Conservation (phyloP, 345 rosid species). For the Acer campestre region DNA sequence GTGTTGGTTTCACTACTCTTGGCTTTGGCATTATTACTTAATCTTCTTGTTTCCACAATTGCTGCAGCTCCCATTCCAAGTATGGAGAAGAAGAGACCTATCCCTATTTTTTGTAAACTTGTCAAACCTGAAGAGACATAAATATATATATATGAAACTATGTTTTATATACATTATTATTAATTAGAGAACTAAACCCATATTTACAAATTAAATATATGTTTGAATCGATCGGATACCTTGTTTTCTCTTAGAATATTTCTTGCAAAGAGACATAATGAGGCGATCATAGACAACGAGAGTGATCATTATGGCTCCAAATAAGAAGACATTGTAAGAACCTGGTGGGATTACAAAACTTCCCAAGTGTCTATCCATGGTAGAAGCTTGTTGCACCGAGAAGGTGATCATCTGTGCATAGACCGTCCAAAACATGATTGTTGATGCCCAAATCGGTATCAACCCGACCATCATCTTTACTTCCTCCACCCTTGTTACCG, state of each 20-base stretch:
- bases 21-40: neutral
- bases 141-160: neutral
- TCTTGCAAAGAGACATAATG: constrained; percentile 11
- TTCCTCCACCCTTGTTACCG: constrained; percentile 27
- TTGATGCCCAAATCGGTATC: constrained; percentile 26
- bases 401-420: constrained; percentile 21
- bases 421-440: constrained; percentile 13
- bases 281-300: constrained; percentile 13
- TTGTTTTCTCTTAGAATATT: constrained; percentile 8
- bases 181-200: neutral
- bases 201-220: neutral
- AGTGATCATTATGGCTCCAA: constrained; percentile 4
- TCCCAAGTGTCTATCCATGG: constrained; percentile 22
- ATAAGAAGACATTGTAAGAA: constrained; percentile 13
- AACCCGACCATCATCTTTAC: constrained; percentile 19
- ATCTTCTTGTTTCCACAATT: constrained; percentile 6
- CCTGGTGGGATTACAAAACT: constrained; percentile 17
- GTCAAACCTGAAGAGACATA: constrained; percentile 11
- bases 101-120: constrained; percentile 19
- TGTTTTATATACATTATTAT: neutral
- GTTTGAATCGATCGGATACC: neutral
- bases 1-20: neutral
- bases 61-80: constrained; percentile 21
- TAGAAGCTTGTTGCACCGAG: constrained; percentile 24
- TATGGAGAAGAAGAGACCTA: constrained; percentile 19